Percentiles rank a stretch among this genome's conserved stretches.
phyloP scores from a whole-genome alignment of 2,329 filamentous ascomycete species.

The Periconia macrospinosa region DNA sequence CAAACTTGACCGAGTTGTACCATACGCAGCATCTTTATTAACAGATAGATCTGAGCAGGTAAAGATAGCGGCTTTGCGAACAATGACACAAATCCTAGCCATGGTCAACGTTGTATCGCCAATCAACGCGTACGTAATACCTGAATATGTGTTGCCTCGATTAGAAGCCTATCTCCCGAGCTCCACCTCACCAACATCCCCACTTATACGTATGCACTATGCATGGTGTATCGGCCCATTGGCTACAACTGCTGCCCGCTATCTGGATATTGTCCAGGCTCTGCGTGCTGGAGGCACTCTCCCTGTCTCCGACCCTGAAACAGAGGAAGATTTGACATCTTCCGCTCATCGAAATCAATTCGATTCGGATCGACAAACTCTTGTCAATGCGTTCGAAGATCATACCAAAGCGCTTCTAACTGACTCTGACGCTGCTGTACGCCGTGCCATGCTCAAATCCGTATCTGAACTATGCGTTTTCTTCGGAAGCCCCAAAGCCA shows the following conservation, averaged over 20 bases:
- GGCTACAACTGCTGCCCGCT: constrained; percentile 79
- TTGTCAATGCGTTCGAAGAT: constrained; percentile 80
- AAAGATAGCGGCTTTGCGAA: constrained; percentile 79
- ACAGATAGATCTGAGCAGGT: constrained; percentile 83
- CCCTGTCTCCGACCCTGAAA: constrained; percentile 74
- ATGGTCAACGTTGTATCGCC: constrained; percentile 86
- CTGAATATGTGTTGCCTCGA: constrained; percentile 65
- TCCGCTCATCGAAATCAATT: constrained; percentile 79
- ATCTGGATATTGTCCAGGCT: constrained; percentile 88
- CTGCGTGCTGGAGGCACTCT: constrained; percentile 81
- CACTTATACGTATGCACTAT: constrained; percentile 84
- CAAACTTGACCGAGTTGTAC: constrained; percentile 89
- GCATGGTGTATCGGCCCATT: constrained; percentile 89
- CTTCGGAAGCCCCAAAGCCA: constrained; percentile 87
- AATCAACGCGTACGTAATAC: constrained; percentile 68
- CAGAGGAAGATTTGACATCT: constrained; percentile 72
- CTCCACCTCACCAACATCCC: constrained; percentile 51
- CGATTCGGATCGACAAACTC: constrained; percentile 80
- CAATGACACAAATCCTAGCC: constrained; percentile 80
- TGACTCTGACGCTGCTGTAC: constrained; percentile 81
- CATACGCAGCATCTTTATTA: constrained; percentile 82
- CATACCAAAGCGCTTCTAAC: constrained; percentile 91
- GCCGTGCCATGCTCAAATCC: constrained; percentile 86
- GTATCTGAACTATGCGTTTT: constrained; percentile 93
- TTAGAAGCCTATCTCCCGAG: constrained; percentile 60